phyloP scores from a whole-genome alignment of 805 yeast species.

The Zygosaccharomyces kombuchaensis region DNA sequence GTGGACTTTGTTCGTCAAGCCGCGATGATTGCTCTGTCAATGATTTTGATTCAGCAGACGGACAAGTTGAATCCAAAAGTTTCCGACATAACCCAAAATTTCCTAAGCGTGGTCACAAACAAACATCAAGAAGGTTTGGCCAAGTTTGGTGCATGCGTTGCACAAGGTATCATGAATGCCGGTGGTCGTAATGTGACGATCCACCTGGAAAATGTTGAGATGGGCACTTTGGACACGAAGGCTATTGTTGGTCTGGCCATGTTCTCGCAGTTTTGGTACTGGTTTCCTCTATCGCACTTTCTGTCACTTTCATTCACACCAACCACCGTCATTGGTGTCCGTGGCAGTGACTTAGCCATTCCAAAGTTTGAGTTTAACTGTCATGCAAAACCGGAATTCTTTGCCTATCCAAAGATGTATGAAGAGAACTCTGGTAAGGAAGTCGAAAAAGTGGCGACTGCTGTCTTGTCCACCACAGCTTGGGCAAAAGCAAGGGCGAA shows the following conservation, averaged over 20 bases:
- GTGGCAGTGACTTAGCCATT: constrained; percentile 69
- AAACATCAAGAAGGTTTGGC: constrained; percentile 97
- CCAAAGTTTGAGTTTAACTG: constrained; percentile 81
- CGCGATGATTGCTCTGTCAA: constrained; percentile 84
- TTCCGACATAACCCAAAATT: constrained; percentile 64
- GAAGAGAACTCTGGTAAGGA: constrained; percentile 77
- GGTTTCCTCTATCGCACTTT: constrained; percentile 97
- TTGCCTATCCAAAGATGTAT: constrained; percentile 84
- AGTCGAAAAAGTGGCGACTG: constrained; percentile 86
- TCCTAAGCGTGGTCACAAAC: constrained; percentile 70
- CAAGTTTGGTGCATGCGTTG: constrained; percentile 93
- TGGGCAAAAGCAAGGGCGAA: constrained; percentile 86
- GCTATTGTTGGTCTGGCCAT: constrained; percentile 89
- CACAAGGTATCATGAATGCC: constrained; percentile 97
- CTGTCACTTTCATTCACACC: constrained; percentile 88
- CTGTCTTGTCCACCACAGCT: constrained; percentile 89
- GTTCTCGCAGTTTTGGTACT: constrained; percentile 93
- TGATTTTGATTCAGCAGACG: constrained; percentile 86
- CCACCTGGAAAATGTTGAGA: constrained; percentile 78
- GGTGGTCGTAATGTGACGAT: constrained; percentile 98
- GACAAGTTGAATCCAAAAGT: constrained; percentile 80
- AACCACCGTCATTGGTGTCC: constrained; percentile 83
- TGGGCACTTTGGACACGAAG: constrained; percentile 84
- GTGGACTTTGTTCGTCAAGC: constrained; percentile 98
- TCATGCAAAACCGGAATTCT: constrained; percentile 71